Conservation (phyloP, 768 basidiomycete species). For the Piloderma croceum region DNA sequence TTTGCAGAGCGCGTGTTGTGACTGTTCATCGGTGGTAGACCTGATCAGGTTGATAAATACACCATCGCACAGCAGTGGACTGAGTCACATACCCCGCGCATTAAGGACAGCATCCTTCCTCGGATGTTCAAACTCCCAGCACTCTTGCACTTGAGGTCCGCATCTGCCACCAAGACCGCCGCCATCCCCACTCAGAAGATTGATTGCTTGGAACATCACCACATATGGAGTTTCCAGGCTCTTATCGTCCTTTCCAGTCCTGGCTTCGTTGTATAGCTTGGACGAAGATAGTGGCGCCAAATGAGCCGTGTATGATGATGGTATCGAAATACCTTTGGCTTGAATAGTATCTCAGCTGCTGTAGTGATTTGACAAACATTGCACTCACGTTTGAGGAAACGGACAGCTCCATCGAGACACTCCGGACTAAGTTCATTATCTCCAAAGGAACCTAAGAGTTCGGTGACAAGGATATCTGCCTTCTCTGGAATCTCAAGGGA, state of each 20-base stretch:
- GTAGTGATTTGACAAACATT: background rate
- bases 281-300: conserved; percentile 92
- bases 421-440: conserved; percentile 99
- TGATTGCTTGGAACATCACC: conserved; percentile 95
- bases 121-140: conserved; percentile 98
- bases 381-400: conserved; percentile 82
- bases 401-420: conserved; percentile 92
- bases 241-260: conserved; percentile 58
- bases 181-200: conserved; percentile 76
- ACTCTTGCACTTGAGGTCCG: conserved; percentile 84
- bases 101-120: conserved; percentile 73
- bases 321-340: conserved; percentile 95
- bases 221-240: conserved; percentile 94
- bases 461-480: conserved; percentile 92
- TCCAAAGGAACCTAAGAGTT: conserved; percentile 94
- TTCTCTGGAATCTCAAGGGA: conserved; percentile 73
- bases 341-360: conserved; percentile 11
- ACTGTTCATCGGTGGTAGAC: conserved; percentile 88
- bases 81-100: conserved; percentile 45
- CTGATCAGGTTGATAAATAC: conserved; percentile 33
- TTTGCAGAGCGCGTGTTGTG: conserved; percentile 90
- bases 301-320: conserved; percentile 92
- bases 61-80: background rate
- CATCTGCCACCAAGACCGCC: conserved; percentile 58
- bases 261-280: conserved; percentile 84